These are phyloP conservation scores for Dioscorea cayenensis DNA, from an alignment of 116 monocot genomes.

Conservation along the genomic window DNA sequence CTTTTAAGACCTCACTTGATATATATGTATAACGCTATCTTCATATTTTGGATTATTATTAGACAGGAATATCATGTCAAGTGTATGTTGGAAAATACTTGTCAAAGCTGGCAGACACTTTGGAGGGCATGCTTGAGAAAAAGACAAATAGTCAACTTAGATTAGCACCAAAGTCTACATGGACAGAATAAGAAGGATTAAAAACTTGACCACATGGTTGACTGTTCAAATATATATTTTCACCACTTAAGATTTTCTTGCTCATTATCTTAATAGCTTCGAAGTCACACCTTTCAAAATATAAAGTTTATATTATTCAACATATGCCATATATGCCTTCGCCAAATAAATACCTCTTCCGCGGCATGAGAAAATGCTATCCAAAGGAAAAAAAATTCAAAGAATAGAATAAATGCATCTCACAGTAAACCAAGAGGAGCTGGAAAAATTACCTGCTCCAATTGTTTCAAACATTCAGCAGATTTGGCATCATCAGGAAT, in stretches of 20 bases:
- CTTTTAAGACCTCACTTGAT: no score
- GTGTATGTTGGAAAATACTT: no score
- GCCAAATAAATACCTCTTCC: background rate
- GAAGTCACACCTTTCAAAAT: background rate
- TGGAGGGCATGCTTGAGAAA: no score
- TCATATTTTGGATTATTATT: no score
- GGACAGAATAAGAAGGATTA: no score
- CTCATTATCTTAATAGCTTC: background rate
- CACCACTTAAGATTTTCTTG: background rate
- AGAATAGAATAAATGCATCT: background rate
- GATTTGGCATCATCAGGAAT: conserved; percentile 91
- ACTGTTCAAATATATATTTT: background rate
- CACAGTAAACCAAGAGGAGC: background rate
- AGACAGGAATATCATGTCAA: no score
- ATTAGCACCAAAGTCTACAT: no score
- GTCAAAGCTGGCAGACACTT: no score
- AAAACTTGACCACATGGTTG: background rate
- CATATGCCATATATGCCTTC: background rate
- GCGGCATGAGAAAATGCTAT: background rate
- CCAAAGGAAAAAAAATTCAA: background rate
- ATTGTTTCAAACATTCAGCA: conserved; percentile 75
- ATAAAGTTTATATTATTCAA: background rate
- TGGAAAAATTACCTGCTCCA: conserved; percentile 70
- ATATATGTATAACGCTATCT: no score
- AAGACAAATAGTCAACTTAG: no score